A percentile compares a stretch with the other conserved stretches of the same genome.
These are phyloP conservation scores for Spathaspora sp. DNA, from an alignment of 1,139 yeast genomes.

Conservation along the genomic window DNA sequence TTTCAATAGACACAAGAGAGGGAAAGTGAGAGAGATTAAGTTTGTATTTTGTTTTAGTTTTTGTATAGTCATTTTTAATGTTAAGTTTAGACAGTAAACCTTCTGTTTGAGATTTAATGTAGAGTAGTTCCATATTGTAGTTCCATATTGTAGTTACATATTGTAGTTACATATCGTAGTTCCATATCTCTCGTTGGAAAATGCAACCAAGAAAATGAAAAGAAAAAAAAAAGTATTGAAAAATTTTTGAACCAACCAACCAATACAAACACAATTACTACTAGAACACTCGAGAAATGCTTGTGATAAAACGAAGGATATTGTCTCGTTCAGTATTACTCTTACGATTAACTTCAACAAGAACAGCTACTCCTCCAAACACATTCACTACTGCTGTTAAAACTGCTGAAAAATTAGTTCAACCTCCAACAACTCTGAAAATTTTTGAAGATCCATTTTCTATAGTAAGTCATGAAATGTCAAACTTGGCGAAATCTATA, in stretches of 20 bases:
- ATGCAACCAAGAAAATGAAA: not conserved
- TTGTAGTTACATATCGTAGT: no score
- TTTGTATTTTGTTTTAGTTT: not conserved
- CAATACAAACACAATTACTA: not conserved
- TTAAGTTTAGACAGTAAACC: no score
- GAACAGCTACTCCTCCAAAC: not conserved
- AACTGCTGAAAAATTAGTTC: constrained; percentile 78
- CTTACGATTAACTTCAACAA: not conserved
- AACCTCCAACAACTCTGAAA: constrained; percentile 51
- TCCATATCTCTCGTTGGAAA: not conserved
- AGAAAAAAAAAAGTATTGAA: not conserved
- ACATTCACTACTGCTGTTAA: constrained; percentile 60
- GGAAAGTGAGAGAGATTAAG: no score
- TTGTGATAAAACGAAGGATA: constrained; percentile 1
- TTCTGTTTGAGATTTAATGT: no score
- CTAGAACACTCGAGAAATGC: not conserved
- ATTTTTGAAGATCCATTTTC: constrained; percentile 76
- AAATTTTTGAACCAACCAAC: no score
- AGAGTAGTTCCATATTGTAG: no score
- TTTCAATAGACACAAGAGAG: no score
- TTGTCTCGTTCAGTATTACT: not conserved
- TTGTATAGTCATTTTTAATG: not conserved
- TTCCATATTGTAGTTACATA: no score
- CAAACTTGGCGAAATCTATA: constrained; percentile 80
- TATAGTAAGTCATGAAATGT: constrained; percentile 94